phyloP scores from a whole-genome alignment of 1,284 basidiomycete genomes.

The Trichosporon ovoides region DNA sequence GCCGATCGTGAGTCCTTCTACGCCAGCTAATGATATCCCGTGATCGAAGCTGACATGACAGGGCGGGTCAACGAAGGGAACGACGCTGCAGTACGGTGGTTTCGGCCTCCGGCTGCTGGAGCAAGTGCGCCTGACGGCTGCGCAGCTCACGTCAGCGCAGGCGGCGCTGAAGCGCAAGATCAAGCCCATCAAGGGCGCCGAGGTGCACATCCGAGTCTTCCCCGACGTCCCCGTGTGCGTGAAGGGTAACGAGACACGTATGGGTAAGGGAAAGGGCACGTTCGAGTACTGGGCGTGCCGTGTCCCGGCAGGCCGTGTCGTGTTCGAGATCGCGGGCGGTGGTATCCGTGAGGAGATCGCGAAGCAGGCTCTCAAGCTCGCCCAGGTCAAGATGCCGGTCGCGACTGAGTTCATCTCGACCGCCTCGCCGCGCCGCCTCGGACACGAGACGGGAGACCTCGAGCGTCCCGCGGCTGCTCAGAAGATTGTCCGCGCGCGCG shows the following conservation, averaged over 20 bases:
- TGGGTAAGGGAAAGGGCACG: slow-evolving; percentile 98
- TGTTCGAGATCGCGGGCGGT: slow-evolving; percentile 89
- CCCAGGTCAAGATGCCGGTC: slow-evolving; percentile 83
- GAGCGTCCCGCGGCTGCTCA: slow-evolving; percentile 27
- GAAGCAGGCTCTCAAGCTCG: slow-evolving; percentile 82
- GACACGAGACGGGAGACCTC: slow-evolving; percentile 49
- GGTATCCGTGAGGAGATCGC: slow-evolving; percentile 90
- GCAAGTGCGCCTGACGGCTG: slow-evolving; percentile 79
- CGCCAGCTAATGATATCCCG: too few relatives aligned
- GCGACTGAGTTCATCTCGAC: slow-evolving; percentile 80
- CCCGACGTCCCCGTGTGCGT: slow-evolving; percentile 96
- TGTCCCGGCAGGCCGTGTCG: slow-evolving; percentile 82
- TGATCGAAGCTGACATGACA: slow-evolving; percentile 24
- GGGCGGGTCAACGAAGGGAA: slow-evolving; percentile 92
- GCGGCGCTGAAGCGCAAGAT: slow-evolving; percentile 86
- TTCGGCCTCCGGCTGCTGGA: slow-evolving; percentile 88
- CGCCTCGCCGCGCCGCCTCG: slow-evolving; percentile 69
- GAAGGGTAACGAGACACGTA: slow-evolving; percentile 98
- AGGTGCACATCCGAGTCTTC: slow-evolving; percentile 85
- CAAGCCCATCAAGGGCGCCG: slow-evolving; percentile 82
- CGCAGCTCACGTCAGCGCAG: slow-evolving; percentile 80
- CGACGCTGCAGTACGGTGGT: slow-evolving; percentile 77
- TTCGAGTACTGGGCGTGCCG: slow-evolving; percentile 98
- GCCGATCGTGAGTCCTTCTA: slow-evolving; percentile 30
- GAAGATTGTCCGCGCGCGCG: neutral